These are phyloP conservation scores for Skeletonema tropicum DNA, from an alignment of 108 stramenopile genomes.

Conservation along the genomic window DNA sequence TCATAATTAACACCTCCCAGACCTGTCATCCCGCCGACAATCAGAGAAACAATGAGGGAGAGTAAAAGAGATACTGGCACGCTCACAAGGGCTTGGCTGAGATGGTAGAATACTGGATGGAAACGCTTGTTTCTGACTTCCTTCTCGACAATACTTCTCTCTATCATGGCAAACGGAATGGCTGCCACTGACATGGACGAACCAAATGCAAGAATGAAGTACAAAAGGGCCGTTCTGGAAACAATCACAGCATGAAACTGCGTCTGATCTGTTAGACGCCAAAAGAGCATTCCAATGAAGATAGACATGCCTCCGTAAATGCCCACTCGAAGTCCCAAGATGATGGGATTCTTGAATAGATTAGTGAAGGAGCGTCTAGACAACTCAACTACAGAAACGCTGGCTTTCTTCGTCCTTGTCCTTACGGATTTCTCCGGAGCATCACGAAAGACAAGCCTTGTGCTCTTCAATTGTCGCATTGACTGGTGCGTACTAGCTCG, in stretches of 20 bases:
- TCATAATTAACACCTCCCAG: neutral
- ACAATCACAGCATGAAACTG: constrained; percentile 40
- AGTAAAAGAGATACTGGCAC: constrained; percentile 18
- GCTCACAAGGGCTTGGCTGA: constrained; percentile 16
- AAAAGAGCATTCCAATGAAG: constrained; percentile 48
- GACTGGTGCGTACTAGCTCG: neutral
- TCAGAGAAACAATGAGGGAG: constrained; percentile 1
- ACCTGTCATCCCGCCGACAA: constrained; percentile 14
- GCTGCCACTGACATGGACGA: constrained; percentile 68
- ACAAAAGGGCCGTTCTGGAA: constrained; percentile 50
- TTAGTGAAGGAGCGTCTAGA: constrained; percentile 65
- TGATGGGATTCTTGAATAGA: constrained; percentile 61
- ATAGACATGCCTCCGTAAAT: constrained; percentile 57
- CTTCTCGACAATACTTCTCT: constrained; percentile 70
- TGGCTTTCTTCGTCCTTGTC: neutral
- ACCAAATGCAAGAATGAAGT: constrained; percentile 70
- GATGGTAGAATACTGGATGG: constrained; percentile 23
- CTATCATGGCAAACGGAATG: constrained; percentile 68
- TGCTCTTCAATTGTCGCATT: neutral
- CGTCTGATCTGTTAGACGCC: constrained; percentile 34
- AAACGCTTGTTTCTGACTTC: constrained; percentile 57
- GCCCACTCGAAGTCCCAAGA: constrained; percentile 57
- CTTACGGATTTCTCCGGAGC: neutral
- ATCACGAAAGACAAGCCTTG: neutral
- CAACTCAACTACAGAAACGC: no score